phyloP scores from a whole-genome alignment of 2,329 filamentous ascomycete genomes.

The Claviceps sp. region DNA sequence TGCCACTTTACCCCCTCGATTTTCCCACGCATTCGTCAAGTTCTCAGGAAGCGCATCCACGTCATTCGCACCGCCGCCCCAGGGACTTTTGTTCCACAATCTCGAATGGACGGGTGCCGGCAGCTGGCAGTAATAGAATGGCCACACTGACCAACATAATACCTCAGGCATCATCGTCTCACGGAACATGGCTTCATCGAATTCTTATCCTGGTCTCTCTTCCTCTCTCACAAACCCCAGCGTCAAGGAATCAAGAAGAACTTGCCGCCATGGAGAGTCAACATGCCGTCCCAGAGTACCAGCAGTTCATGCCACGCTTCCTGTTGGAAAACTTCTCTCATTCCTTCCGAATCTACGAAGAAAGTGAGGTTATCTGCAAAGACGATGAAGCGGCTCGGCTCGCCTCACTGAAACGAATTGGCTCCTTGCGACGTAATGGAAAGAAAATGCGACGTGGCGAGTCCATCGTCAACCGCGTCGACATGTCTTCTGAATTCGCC shows the following conservation, averaged over 20 bases:
- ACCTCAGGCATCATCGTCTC: too few relatives aligned
- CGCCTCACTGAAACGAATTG: not conserved
- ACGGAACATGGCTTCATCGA: not conserved
- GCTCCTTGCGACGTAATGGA: not conserved
- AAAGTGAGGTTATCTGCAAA: too few relatives aligned
- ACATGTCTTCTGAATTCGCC: not conserved
- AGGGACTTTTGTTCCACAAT: too few relatives aligned
- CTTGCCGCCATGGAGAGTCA: not conserved
- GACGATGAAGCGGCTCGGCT: not conserved
- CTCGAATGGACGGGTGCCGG: too few relatives aligned
- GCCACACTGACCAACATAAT: too few relatives aligned
- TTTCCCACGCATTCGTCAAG: slow-evolving; percentile 11
- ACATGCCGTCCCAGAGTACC: not conserved
- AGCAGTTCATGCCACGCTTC: not conserved
- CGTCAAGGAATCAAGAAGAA: not conserved
- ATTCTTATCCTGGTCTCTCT: not conserved
- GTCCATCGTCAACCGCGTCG: not conserved
- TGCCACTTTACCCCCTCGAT: slow-evolving; percentile 15
- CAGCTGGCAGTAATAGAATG: too few relatives aligned
- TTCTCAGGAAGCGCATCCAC: slow-evolving; percentile 15
- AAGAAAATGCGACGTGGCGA: not conserved
- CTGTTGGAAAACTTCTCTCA: not conserved
- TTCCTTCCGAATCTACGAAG: not conserved
- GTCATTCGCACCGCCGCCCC: slow-evolving; percentile 15
- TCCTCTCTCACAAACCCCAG: not conserved